These are phyloP conservation scores for Ceratocystis cubensis DNA, from an alignment of 2,329 filamentous ascomycete species.

Conservation along the genomic window DNA sequence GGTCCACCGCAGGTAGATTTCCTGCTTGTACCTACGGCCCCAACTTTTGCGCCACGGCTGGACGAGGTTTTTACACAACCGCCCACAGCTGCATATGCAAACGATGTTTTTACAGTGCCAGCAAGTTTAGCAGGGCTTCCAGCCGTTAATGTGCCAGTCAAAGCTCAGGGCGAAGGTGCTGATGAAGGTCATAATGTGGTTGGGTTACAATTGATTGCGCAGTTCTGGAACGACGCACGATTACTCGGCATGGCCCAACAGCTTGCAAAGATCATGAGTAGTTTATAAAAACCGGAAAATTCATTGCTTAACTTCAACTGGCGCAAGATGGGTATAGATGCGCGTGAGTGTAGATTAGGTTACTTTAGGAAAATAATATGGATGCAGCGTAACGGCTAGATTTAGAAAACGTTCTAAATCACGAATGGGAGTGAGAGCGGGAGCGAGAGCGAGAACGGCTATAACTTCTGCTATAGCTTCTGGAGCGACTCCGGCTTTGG, in stretches of 20 bases:
- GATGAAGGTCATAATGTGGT: constrained; percentile 26
- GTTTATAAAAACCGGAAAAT: not conserved
- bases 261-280: constrained; percentile 28
- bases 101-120: constrained; percentile 91
- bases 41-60: constrained; percentile 57
- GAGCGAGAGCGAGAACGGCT: not conserved
- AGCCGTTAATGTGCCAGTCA: constrained; percentile 63
- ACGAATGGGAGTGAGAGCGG: not conserved
- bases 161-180: constrained; percentile 20
- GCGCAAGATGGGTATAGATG: constrained; percentile 4
- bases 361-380: constrained; percentile 6
- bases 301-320: not conserved
- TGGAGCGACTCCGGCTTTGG: constrained; percentile 22
- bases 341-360: constrained; percentile 9
- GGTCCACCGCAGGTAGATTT: constrained; percentile 64
- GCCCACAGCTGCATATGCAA: constrained; percentile 69
- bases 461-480: constrained; percentile 22
- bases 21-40: constrained; percentile 75
- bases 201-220: constrained; percentile 67
- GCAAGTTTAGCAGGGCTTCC: constrained; percentile 86
- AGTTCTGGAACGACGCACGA: constrained; percentile 61
- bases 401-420: not conserved
- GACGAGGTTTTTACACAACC: constrained; percentile 40
- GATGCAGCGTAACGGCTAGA: not conserved
- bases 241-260: constrained; percentile 47